Evolutionary conservation across 176 grass and related monocot species (phyloP), one percentile per base, ranked within the genome.

Genomic region (Juncus effusus): DNA sequence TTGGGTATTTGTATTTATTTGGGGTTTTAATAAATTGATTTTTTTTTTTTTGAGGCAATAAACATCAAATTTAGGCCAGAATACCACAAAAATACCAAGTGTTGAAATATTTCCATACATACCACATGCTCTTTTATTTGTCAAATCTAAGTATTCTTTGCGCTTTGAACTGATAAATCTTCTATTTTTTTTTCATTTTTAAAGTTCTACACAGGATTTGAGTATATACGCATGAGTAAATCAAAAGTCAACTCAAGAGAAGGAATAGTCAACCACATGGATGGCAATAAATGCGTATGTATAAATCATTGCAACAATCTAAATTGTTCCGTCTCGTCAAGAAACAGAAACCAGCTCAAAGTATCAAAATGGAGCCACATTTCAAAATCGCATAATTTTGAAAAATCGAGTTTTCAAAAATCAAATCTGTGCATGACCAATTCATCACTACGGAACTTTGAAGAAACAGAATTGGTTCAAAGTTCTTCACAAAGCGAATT

Each of bases 371-470:
- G 44, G 57, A 59, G 54, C 54, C 56, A 72, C 38, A 59, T 72
- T 14, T 72, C 40, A 14, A 72, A 1, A 40, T 72, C 42, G 37
- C 68, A 5, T 16, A 59, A 72, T 72, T 72, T 6, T 0, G 54
- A 13, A 10, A 72, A 72, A 15, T 51, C 13, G 35, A 72, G 12
- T 59, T 13, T 59, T 52, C 42, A 71, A 59, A 72, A 72, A 72
- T 39, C 13, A 72, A 72, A 59, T 35, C 38, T 28, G 1, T 28
- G 19, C 19, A 28, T 28, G 19, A 28, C 19, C 19, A 28, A 28
- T 28, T 28, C 19, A 28, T 28, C 42, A 40, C 28, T 42, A 40
- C 51, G 53, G 42, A 72, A 47, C 44, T 5, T 47, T 28, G 68
- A 72, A 45, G 57, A 11, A 10, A 36, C 37, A 6, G 38, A 72